Percentiles rank a stretch among this genome's conserved stretches.
phyloP scores from a whole-genome alignment of 2,329 filamentous ascomycete genomes.

The Fusarium sp. region DNA sequence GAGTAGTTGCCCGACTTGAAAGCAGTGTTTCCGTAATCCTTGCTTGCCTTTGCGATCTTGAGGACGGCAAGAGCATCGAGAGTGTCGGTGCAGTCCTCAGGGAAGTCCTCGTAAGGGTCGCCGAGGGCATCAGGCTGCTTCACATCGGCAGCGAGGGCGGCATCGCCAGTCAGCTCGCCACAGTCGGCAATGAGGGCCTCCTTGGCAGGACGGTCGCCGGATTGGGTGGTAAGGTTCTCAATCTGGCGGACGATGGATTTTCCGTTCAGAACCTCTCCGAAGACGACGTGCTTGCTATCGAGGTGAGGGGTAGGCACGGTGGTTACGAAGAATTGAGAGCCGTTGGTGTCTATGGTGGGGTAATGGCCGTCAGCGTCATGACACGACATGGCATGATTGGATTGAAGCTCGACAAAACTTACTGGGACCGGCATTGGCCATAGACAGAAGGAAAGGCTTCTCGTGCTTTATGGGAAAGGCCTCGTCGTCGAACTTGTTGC shows the following conservation, averaged over 20 bases:
- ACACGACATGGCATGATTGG: not conserved
- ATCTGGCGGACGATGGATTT: slow-evolving; percentile 92
- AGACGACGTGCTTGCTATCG: slow-evolving; percentile 97
- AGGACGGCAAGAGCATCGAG: slow-evolving; percentile 77
- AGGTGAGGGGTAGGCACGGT: slow-evolving; percentile 95
- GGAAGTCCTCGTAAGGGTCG: slow-evolving; percentile 95
- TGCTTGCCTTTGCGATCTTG: slow-evolving; percentile 86
- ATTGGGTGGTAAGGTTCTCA: slow-evolving; percentile 82
- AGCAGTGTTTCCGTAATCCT: slow-evolving; percentile 91
- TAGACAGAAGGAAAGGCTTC: slow-evolving; percentile 91
- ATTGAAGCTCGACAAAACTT: slow-evolving; percentile 51
- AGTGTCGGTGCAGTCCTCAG: slow-evolving; percentile 79
- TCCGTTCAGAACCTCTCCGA: slow-evolving; percentile 92
- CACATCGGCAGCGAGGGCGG: slow-evolving; percentile 74
- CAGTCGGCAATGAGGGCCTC: slow-evolving; percentile 85
- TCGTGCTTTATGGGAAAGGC: slow-evolving; percentile 94
- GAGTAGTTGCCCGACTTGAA: slow-evolving; percentile 83
- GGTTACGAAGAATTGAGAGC: slow-evolving; percentile 98
- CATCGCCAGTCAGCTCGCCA: slow-evolving; percentile 83
- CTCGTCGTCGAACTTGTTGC: slow-evolving; percentile 96
- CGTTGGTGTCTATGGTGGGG: slow-evolving; percentile 79
- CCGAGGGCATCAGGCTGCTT: slow-evolving; percentile 84
- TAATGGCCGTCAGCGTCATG: slow-evolving; percentile 25
- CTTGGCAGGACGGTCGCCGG: slow-evolving; percentile 80
- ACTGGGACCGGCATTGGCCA: slow-evolving; percentile 97